phyloP scores from a whole-genome alignment of 208 protist genomes.

The Blechomonas ayalai region DNA sequence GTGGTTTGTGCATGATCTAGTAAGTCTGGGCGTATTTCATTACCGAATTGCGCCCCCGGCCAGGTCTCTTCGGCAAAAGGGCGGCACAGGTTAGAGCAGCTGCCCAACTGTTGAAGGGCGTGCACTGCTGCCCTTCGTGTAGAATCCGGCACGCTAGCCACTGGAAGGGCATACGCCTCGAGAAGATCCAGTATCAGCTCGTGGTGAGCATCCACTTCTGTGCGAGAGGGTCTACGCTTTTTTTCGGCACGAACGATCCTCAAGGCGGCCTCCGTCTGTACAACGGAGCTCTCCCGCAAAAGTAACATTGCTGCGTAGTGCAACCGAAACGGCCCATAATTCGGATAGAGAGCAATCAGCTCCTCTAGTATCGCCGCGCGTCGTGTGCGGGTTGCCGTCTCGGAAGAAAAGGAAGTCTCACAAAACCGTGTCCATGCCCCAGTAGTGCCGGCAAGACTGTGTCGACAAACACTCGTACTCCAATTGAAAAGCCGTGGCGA shows the following conservation, averaged over 20 bases:
- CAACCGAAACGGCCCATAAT: slow-evolving; percentile 53
- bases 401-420: slow-evolving; percentile 29
- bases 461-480: slow-evolving; percentile 18
- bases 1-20: neutral
- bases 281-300: slow-evolving; percentile 2
- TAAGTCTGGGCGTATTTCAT: slow-evolving; percentile 1
- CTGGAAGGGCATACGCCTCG: slow-evolving; percentile 22
- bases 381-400: slow-evolving; percentile 14
- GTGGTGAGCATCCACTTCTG: slow-evolving; percentile 19
- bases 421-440: slow-evolving; percentile 43
- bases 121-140: neutral
- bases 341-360: slow-evolving; percentile 63
- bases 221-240: neutral
- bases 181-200: slow-evolving; percentile 22
- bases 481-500: slow-evolving; percentile 43
- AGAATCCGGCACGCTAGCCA: neutral
- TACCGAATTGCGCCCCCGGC: slow-evolving; percentile 2
- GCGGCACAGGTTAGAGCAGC: slow-evolving; percentile 8
- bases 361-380: slow-evolving; percentile 65
- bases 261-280: neutral
- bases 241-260: neutral
- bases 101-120: slow-evolving; percentile 6
- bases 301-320: slow-evolving; percentile 48
- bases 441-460: slow-evolving; percentile 3
- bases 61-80: slow-evolving; percentile 9